These are phyloP conservation scores for Suhomyces vadensis DNA, from an alignment of 805 yeast species.

Conservation along the genomic window DNA sequence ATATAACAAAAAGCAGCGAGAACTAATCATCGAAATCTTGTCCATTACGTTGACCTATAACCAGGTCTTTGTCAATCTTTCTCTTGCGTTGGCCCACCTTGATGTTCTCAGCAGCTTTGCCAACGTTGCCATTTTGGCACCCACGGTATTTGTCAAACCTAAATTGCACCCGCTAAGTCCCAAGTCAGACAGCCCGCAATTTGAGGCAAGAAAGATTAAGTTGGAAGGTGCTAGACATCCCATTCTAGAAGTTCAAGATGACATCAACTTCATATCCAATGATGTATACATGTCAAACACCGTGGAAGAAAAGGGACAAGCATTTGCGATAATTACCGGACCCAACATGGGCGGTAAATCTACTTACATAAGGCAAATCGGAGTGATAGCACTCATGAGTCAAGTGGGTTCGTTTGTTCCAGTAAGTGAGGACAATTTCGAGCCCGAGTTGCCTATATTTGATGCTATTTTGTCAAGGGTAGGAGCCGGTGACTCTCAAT, in stretches of 20 bases:
- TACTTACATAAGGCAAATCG: conserved; percentile 86
- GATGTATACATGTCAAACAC: conserved; percentile 66
- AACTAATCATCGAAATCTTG: conserved; percentile 80
- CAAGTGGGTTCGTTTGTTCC: conserved; percentile 93
- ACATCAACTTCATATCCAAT: conserved; percentile 85
- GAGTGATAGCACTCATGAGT: conserved; percentile 82
- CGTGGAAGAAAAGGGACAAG: conserved; percentile 43
- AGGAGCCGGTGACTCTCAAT: conserved; percentile 98
- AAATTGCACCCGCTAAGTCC: conserved; percentile 55
- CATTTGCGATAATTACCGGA: conserved; percentile 86
- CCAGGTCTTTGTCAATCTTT: conserved; percentile 70
- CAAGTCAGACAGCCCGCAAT: conserved; percentile 20
- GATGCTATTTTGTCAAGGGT: conserved; percentile 94
- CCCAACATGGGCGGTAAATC: conserved; percentile 99
- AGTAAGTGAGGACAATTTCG: conserved; percentile 36
- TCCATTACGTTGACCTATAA: conserved; percentile 78
- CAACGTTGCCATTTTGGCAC: conserved; percentile 74
- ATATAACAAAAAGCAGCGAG: conserved; percentile 73
- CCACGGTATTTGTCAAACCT: conserved; percentile 79
- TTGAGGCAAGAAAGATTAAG: conserved; percentile 46
- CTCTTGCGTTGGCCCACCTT: conserved; percentile 63
- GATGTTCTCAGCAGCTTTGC: conserved; percentile 89
- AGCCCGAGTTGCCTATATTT: conserved; percentile 76
- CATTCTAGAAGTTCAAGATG: conserved; percentile 90
- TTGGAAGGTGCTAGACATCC: conserved; percentile 90